Base-by-base conservation (phyloP, 352 stramenopile species). In the Pythium dissimile region DNA sequence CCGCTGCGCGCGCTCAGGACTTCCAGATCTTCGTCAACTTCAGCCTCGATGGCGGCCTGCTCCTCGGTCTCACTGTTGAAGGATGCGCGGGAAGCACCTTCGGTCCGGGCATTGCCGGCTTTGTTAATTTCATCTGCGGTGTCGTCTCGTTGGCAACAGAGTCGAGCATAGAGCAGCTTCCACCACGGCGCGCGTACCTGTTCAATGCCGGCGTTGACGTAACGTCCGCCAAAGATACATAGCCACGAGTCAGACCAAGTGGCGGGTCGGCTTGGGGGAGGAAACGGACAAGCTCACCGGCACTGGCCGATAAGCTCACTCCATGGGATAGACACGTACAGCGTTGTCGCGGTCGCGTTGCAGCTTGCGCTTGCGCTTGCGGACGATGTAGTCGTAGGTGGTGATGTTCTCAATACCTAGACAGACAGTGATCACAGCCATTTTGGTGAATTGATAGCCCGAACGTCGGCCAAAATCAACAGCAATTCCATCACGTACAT, bases 351-450 rank as follows among this genome's bases (percentile, higher is more conserved):
- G 74, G 26, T 88, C 64, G 46, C 74, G 80, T 16, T 75, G 73
- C 57, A 82, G 77, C 59, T 86, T 81, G 51, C 73, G 80, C 67
- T 90, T 92, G 51, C 83, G 80, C 50, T 92, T 79, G 21, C 70
- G 83, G 21, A 94, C 84, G 67, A 94, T 94, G 67, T 90, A 94
- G 62, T 94, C 85, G 56, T 94, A 94, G 1, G 85, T 94, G 12
- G 85, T 94, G 44, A 89, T 83, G 52, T 89, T 76, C 26, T 94
- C 80, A 51, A 86, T 76, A 34, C 77, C 84, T 94, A 45, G 2
- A 35, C 16, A n/a, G n/a, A n/a, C n/a, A n/a, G n/a, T n/a, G n/a
- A n/a, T n/a, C n/a, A n/a, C n/a, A 52, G 15, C 43, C 15, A 54
- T 21, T 58, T 45, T 32, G 23, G 34, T 26, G 18, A 23, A 20